A percentile compares a stretch with the other conserved stretches of the same genome.
Conservation (phyloP, 2,329 filamentous ascomycete genomes). For the Tolypocladium album region DNA sequence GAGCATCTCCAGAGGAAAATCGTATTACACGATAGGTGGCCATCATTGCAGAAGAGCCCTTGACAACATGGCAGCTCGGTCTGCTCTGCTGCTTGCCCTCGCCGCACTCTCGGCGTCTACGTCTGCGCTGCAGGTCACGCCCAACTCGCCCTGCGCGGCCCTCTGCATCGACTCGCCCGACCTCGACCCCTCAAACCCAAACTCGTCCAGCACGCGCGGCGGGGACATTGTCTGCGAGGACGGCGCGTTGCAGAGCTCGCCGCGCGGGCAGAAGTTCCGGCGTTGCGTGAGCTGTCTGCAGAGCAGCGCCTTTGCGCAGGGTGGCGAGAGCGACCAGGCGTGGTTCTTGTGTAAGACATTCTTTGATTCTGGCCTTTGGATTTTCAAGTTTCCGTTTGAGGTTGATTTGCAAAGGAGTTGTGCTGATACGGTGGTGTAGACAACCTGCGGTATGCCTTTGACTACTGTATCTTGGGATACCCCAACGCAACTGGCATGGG, state of each 20-base stretch:
- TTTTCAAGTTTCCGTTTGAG: too few relatives aligned
- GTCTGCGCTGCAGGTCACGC: slow-evolving; percentile 37
- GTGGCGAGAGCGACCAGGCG: slow-evolving; percentile 38
- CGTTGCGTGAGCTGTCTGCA: slow-evolving; percentile 42
- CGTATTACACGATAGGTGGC: too few relatives aligned
- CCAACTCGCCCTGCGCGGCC: slow-evolving; percentile 43
- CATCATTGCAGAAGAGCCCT: too few relatives aligned
- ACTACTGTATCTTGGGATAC: slow-evolving; percentile 41
- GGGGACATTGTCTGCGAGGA: slow-evolving; percentile 38
- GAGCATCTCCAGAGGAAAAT: background rate
- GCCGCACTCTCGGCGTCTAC: background rate
- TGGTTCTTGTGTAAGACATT: slow-evolving; percentile 45
- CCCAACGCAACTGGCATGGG: slow-evolving; percentile 32
- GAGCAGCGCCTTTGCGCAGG: slow-evolving; percentile 35
- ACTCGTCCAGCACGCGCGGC: slow-evolving; percentile 31
- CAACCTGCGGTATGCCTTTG: slow-evolving; percentile 41
- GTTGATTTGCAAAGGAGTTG: background rate
- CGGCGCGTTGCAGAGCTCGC: slow-evolving; percentile 25
- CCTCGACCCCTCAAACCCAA: slow-evolving; percentile 24
- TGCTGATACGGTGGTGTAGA: slow-evolving; percentile 17
- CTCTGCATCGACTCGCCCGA: slow-evolving; percentile 31
- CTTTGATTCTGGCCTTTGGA: background rate
- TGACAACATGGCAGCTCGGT: background rate
- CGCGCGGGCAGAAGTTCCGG: slow-evolving; percentile 33
- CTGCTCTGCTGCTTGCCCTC: background rate